Evolutionary conservation across 768 basidiomycete species (phyloP), one percentile per base, ranked within the genome.

Genomic region (Coprinopsis cinerea): DNA sequence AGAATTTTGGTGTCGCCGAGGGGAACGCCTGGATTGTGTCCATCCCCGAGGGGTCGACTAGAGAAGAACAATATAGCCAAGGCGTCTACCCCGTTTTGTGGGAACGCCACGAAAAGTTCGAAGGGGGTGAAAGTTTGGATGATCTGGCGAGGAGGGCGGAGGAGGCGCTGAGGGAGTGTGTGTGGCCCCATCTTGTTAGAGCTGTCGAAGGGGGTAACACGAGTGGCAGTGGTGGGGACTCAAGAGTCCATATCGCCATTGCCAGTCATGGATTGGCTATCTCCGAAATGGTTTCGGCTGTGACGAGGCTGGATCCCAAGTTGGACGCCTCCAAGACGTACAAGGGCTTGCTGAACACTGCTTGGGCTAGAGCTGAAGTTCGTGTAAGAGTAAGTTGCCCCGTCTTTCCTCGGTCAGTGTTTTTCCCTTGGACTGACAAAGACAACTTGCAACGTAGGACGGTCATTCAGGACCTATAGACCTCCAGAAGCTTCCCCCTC

Each of bases 221-320:
- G n/a, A n/a, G n/a, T 15, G 54, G 35, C 9, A 18, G 44, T 17
- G 68, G 63, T 24, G 60, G 52, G 46, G 58, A 62, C 30, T 75
- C 71, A 15, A 59, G 73, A 5, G n/a, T n/a, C n/a, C 83, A 88
- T 54, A 61, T 90, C 28, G 86, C 79, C 1, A 55, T 89, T 27
- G 81, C 85, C 43, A 85, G 87, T 58, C 88, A 90, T 62, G 86
- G 88, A 1, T 56, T 87, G 48, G 87, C 79, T 57, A 86, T 90
- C 36, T 71, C 72, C 40, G 80, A 83, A 61, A 56, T 86, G 14
- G 62, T 88, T 13, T 64, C 73, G 14, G 79, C 77, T 10, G 57
- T 89, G 15, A 55, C 88, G 22, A 63, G 67, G 36, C 54, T 77
- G 39, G 77, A 78, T 58, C 77, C 75, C 37, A 67, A 71, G 49